Conservation (phyloP, 306 rosid genomes). For the Ormosia semicastrata region DNA sequence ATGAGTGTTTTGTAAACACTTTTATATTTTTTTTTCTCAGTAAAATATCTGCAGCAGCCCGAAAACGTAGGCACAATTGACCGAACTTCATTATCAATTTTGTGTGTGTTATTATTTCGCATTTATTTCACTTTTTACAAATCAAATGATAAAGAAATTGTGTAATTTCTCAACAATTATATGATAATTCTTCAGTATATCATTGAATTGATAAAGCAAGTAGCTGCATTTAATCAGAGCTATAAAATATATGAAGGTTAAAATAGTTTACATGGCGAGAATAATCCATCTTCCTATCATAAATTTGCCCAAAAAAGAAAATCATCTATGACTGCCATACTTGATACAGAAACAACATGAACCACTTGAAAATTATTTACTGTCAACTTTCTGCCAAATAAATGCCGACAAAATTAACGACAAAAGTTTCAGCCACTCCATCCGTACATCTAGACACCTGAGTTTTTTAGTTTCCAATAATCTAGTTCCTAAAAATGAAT, state of each 20-base stretch:
- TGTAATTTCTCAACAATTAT: too few relatives aligned
- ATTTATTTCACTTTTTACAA: too few relatives aligned
- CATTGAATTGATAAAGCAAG: background rate
- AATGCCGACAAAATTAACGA: background rate
- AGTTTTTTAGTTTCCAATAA: conserved; percentile 1
- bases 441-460: background rate
- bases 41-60: too few relatives aligned
- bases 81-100: too few relatives aligned
- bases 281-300: background rate
- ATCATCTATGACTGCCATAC: background rate
- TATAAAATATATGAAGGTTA: background rate
- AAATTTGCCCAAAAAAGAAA: background rate
- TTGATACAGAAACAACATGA: background rate
- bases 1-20: too few relatives aligned
- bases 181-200: background rate
- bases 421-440: background rate
- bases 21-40: too few relatives aligned
- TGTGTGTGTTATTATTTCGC: too few relatives aligned
- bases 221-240: background rate
- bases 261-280: background rate
- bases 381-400: background rate
- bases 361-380: background rate
- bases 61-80: too few relatives aligned
- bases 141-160: too few relatives aligned
- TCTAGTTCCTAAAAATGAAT: conserved; percentile 18